These are phyloP conservation scores for Pelargonium australe DNA, from an alignment of 441 rosid species.

Conservation along the genomic window DNA sequence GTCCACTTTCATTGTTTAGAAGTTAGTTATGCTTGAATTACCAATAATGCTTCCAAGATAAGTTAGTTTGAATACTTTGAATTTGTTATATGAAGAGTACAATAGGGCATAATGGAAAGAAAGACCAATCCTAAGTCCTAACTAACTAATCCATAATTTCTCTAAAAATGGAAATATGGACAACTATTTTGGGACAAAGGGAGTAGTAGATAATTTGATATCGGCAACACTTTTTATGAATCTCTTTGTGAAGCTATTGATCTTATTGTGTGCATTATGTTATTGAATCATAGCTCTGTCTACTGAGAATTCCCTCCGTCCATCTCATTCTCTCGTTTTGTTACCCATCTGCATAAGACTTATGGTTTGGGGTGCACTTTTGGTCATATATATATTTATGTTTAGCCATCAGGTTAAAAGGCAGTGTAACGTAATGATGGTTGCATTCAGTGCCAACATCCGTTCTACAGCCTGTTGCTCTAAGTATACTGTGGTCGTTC, in stretches of 20 bases:
- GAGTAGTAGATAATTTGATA: not conserved
- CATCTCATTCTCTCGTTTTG: not conserved
- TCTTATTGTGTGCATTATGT: not conserved
- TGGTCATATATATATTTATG: not conserved
- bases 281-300: not conserved
- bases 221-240: not conserved
- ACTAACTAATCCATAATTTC: too few relatives aligned
- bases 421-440: not conserved
- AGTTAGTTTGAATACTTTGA: too few relatives aligned
- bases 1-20: too few relatives aligned
- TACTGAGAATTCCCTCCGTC: too few relatives aligned
- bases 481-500: too few relatives aligned
- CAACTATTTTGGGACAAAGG: not conserved
- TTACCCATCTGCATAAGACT: not conserved
- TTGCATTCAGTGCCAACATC: not conserved
- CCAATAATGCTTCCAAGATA: too few relatives aligned
- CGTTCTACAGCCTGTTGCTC: not conserved
- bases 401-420: not conserved
- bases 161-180: not conserved
- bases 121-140: too few relatives aligned
- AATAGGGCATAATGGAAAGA: too few relatives aligned
- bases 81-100: too few relatives aligned
- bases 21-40: too few relatives aligned
- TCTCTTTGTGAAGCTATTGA: not conserved
- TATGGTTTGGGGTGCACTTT: not conserved